Percentiles rank a stretch among this genome's conserved stretches.
Evolutionary conservation across 768 basidiomycete species (phyloP).

Genomic region (Lepiota subincarnata): DNA sequence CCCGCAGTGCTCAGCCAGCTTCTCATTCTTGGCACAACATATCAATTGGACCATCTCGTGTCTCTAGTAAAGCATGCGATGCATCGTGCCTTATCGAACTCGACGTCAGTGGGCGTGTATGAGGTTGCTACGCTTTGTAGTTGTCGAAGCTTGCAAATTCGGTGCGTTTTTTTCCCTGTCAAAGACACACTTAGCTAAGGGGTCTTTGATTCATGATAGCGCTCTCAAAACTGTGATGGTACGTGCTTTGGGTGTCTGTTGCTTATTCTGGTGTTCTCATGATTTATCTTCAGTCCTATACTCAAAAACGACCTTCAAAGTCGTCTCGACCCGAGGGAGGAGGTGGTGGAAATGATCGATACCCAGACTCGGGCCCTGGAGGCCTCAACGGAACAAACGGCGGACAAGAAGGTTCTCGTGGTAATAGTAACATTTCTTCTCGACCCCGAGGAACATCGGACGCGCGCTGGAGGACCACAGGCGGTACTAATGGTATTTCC

Average conservation of each 20-base stretch:
- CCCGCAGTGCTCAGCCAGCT: slow-evolving; percentile 87
- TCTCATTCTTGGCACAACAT: slow-evolving; percentile 78
- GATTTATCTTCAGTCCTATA: slow-evolving; percentile 56
- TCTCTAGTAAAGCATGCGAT: slow-evolving; percentile 89
- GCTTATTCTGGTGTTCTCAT: slow-evolving; percentile 1
- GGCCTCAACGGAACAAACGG: slow-evolving; percentile 22
- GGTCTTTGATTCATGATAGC: slow-evolving; percentile 30
- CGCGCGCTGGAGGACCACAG: slow-evolving; percentile 45
- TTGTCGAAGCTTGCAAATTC: slow-evolving; percentile 84
- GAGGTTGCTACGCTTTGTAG: slow-evolving; percentile 92
- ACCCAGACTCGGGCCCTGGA: slow-evolving; percentile 20
- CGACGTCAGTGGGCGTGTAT: slow-evolving; percentile 87
- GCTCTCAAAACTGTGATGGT: slow-evolving; percentile 86
- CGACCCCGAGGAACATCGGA: slow-evolving; percentile 75
- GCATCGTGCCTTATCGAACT: slow-evolving; percentile 82
- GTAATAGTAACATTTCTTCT: slow-evolving; percentile 19
- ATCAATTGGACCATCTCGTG: slow-evolving; percentile 72
- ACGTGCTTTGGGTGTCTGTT: slow-evolving; percentile 16
- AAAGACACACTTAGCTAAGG: not conserved
- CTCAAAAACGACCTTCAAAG: slow-evolving; percentile 68
- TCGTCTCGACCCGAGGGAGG: slow-evolving; percentile 44
- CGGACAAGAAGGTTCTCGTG: slow-evolving; percentile 25
- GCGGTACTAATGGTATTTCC: slow-evolving; percentile 16
- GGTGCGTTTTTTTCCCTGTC: slow-evolving; percentile 42
- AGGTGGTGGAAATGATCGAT: slow-evolving; percentile 29